These are phyloP conservation scores for Candida sojae DNA, from an alignment of 1,139 yeast genomes.

Conservation along the genomic window DNA sequence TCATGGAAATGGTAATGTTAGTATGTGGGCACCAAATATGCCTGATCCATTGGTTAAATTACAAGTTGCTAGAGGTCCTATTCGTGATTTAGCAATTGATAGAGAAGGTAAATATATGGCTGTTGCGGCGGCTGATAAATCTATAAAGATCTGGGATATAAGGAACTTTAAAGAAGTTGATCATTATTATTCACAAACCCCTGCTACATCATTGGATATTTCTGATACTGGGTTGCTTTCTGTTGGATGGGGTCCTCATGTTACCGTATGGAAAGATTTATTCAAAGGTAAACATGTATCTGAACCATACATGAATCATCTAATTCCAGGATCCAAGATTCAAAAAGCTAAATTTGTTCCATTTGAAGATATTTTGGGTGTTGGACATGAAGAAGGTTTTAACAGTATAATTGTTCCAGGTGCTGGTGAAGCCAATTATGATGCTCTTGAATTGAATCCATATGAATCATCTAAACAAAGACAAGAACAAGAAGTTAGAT, in stretches of 20 bases:
- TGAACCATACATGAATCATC: slow-evolving; percentile 90
- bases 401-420: slow-evolving; percentile 90
- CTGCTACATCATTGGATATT: slow-evolving; percentile 75
- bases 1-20: slow-evolving; percentile 88
- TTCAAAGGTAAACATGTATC: slow-evolving; percentile 54
- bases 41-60: slow-evolving; percentile 83
- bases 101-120: slow-evolving; percentile 96
- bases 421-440: slow-evolving; percentile 97
- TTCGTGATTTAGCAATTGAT: slow-evolving; percentile 81
- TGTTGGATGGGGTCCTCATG: slow-evolving; percentile 94
- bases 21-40: slow-evolving; percentile 93
- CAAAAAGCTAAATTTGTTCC: slow-evolving; percentile 79
- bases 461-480: slow-evolving; percentile 90
- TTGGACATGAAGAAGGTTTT: slow-evolving; percentile 80
- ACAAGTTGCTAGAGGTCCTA: slow-evolving; percentile 82
- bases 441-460: slow-evolving; percentile 92
- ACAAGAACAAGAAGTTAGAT: slow-evolving; percentile 88
- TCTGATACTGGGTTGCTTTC: slow-evolving; percentile 88
- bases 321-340: slow-evolving; percentile 75
- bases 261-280: slow-evolving; percentile 83
- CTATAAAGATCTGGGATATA: slow-evolving; percentile 90
- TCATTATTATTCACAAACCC: slow-evolving; percentile 78
- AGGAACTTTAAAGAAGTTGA: slow-evolving; percentile 79
- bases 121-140: slow-evolving; percentile 84
- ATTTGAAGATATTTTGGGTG: slow-evolving; percentile 91